Base-by-base conservation (phyloP, 345 rosid genomes). In the Camelina sativa region DNA sequence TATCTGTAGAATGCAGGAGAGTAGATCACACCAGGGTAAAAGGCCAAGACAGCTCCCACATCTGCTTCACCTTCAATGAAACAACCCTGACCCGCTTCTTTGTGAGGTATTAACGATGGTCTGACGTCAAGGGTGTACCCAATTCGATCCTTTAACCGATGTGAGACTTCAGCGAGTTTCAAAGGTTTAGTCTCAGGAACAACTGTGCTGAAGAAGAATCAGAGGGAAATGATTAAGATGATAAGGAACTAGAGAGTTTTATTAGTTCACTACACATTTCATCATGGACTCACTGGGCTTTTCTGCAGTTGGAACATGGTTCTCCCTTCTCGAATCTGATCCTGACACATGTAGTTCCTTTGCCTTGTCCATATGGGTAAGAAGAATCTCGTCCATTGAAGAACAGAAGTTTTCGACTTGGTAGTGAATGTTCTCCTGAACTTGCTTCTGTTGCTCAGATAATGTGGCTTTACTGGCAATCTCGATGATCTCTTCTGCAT, bases 21-120 rank as follows among this genome's bases (percentile, higher is more conserved):
- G 76, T 87, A 88, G 46, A 91, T 75, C 30, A 89, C 86, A 67
- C 98, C 97, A 52, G 97, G 97, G 83, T 94, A 94, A 2, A 91
- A 68, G 51, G 93, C 96, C 80, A 94, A 74, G 25, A 94, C 85
- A 70, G 93, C 58, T 76, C 97, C 98, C 35, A 80, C 88, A 69
- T 82, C 87, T 60, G 95, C 98, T 83, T 87, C 87, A 7, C 98
- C 97, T 7, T 77, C 75, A 72, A 91, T 56, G 82, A 87, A 94
- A 71, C 93, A 87, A 74, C 97, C 95, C 57, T 69, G 87, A 50
- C 96, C 89, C 0, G 92, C 95, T 15, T 87, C 96, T 70, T 85
- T 78, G 80, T 88, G 91, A 68, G 88, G 87, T 76, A 88, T 85
- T 70, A 66, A 82, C 6, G 98, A 94, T 69, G 89, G 86, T 75